Evolutionary conservation across 345 rosid genomes (phyloP).

Genomic region (Lepidium africanum): DNA sequence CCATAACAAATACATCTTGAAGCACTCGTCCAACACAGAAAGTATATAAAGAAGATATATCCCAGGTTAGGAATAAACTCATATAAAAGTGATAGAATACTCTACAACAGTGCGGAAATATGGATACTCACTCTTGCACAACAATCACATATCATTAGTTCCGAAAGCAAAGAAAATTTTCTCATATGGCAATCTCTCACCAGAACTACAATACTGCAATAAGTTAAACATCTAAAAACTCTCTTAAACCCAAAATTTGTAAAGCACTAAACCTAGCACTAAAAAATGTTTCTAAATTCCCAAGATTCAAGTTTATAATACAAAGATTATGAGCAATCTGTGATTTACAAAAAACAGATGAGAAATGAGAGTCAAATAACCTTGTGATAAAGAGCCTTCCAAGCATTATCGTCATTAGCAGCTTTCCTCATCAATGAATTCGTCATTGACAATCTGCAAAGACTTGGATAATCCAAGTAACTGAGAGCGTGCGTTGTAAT

Average conservation of each 20-base stretch:
- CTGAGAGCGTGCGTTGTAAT: conserved; percentile 97
- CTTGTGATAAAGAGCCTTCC: conserved; percentile 98
- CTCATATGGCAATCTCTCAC: background rate
- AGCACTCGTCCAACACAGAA: background rate
- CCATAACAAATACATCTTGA: background rate
- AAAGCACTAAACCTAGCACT: background rate
- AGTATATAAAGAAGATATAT: background rate
- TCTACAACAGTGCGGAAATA: background rate
- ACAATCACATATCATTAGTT: background rate
- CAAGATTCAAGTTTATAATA: background rate
- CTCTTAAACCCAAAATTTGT: background rate
- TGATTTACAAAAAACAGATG: background rate
- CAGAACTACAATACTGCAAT: background rate
- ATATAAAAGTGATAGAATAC: background rate
- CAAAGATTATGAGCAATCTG: background rate
- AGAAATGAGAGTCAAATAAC: conserved; percentile 22
- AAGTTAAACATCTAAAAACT: background rate
- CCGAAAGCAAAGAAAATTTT: background rate
- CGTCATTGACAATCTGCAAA: conserved; percentile 95
- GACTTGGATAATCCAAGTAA: conserved; percentile 91
- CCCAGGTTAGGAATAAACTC: background rate
- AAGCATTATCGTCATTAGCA: conserved; percentile 96
- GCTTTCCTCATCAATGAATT: conserved; percentile 97
- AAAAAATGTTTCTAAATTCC: background rate
- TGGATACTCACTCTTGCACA: background rate